Conservation (phyloP, 2,329 filamentous ascomycete genomes). For the Ophiostoma sp. region DNA sequence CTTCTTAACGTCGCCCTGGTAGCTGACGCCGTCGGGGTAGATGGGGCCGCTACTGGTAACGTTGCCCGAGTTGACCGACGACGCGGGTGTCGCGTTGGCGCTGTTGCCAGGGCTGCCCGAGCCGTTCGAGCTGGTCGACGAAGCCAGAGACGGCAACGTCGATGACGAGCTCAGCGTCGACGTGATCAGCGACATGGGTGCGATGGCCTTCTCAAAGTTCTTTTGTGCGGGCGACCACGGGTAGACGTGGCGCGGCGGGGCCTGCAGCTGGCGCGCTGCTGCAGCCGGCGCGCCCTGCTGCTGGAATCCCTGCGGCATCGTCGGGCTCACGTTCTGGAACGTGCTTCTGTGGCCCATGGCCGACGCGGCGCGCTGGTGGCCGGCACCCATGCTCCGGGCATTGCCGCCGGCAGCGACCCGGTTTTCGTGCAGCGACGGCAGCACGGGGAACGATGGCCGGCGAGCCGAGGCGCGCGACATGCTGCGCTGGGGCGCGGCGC, state of each 20-base stretch:
- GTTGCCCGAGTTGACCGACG: slow-evolving; percentile 20
- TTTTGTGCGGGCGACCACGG: slow-evolving; percentile 50
- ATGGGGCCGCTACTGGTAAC: background rate
- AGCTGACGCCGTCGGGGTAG: slow-evolving; percentile 39
- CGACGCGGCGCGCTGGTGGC: slow-evolving; percentile 23
- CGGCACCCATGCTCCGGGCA: slow-evolving; percentile 29
- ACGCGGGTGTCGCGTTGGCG: slow-evolving; percentile 21
- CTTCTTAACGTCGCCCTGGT: slow-evolving; percentile 90
- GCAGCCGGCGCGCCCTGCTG: background rate
- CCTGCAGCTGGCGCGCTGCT: slow-evolving; percentile 39
- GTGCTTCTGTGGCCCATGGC: slow-evolving; percentile 19
- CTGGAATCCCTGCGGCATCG: background rate
- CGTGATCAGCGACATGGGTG: slow-evolving; percentile 30
- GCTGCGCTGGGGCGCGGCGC: slow-evolving; percentile 43
- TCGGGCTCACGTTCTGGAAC: slow-evolving; percentile 13
- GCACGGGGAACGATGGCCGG: slow-evolving; percentile 62
- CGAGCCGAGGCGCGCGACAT: slow-evolving; percentile 54
- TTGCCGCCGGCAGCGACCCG: slow-evolving; percentile 34
- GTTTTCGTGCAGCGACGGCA: slow-evolving; percentile 67
- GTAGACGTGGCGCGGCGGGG: slow-evolving; percentile 52
- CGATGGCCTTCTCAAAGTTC: slow-evolving; percentile 44
- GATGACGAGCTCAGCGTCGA: slow-evolving; percentile 17
- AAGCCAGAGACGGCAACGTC: slow-evolving; percentile 26
- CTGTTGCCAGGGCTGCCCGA: background rate
- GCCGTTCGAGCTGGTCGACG: slow-evolving; percentile 24